phyloP scores from a whole-genome alignment of 192 early-diverging fungal genomes.

The Coemansia sp. region DNA sequence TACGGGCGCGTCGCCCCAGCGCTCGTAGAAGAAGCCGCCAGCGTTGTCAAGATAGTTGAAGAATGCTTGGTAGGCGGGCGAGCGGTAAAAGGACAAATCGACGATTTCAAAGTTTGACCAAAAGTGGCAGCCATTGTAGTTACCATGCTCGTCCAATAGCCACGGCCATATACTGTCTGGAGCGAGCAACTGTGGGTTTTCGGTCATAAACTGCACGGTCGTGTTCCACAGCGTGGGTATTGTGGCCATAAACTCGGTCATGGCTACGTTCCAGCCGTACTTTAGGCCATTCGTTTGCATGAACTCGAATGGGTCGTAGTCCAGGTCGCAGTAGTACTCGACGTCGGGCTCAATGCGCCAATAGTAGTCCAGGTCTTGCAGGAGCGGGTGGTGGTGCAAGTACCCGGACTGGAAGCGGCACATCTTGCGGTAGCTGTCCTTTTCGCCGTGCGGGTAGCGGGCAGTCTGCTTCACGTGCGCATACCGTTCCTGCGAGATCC shows the following conservation, averaged over 20 bases:
- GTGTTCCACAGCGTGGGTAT: conserved; percentile 58
- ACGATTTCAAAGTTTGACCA: conserved; percentile 86
- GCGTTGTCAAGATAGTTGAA: conserved; percentile 66
- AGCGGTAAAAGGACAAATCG: conserved; percentile 59
- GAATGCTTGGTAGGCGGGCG: conserved; percentile 57
- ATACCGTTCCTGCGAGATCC: too few relatives aligned
- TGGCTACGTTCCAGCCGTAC: conserved; percentile 64
- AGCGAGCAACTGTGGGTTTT: too few relatives aligned
- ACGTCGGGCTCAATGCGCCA: conserved; percentile 90
- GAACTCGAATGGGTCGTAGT: conserved; percentile 80
- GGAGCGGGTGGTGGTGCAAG: conserved; percentile 66
- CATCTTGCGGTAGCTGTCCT: conserved; percentile 91
- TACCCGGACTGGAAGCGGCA: conserved; percentile 65
- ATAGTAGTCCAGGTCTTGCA: conserved; percentile 74
- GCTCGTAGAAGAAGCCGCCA: conserved; percentile 74
- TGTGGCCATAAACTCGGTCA: conserved; percentile 54
- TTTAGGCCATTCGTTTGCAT: conserved; percentile 73
- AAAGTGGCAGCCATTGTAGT: conserved; percentile 73
- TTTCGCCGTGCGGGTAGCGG: too few relatives aligned
- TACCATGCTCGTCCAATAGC: too few relatives aligned
- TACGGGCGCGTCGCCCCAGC: conserved; percentile 81
- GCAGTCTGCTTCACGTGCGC: too few relatives aligned
- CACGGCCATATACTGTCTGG: too few relatives aligned
- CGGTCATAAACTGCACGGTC: conserved; percentile 41
- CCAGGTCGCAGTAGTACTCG: conserved; percentile 75